phyloP scores from a whole-genome alignment of 768 basidiomycete genomes.

The Leucogyrophana mollusca region DNA sequence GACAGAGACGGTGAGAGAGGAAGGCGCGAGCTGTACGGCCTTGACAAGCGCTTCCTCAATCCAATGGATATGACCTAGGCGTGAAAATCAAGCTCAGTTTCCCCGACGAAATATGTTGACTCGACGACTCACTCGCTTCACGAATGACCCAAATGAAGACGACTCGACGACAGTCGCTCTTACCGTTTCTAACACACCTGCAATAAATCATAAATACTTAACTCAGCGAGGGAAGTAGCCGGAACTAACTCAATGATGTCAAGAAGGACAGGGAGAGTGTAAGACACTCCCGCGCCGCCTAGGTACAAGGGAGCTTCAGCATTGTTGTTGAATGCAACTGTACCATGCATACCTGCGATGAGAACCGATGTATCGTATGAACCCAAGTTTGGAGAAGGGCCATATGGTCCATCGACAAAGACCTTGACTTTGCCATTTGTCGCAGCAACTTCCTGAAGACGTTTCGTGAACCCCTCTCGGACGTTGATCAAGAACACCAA shows the following conservation, averaged over 20 bases:
- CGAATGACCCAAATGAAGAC: conserved; percentile 55
- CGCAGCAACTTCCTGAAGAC: conserved; percentile 34
- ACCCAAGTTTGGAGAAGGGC: conserved; percentile 38
- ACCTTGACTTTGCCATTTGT: conserved; percentile 36
- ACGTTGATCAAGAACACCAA: conserved; percentile 61
- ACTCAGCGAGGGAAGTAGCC: neutral
- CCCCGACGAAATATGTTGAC: neutral
- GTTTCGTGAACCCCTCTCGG: conserved; percentile 59
- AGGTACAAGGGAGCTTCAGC: neutral
- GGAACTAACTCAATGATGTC: conserved; percentile 38
- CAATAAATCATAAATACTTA: neutral
- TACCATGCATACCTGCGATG: conserved; percentile 52
- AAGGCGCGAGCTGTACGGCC: conserved; percentile 28
- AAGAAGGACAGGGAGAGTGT: conserved; percentile 43
- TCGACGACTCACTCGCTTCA: conserved; percentile 35
- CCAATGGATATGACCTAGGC: conserved; percentile 41
- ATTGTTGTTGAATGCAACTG: neutral
- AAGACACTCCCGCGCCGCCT: conserved; percentile 53
- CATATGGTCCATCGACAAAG: conserved; percentile 62
- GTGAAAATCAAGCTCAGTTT: neutral
- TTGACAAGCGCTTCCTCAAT: conserved; percentile 38
- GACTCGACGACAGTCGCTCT: conserved; percentile 31
- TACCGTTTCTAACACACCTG: conserved; percentile 21
- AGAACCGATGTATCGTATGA: conserved; percentile 47
- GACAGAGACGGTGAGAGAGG: conserved; percentile 34